A percentile compares a stretch with the other conserved stretches of the same genome.
Conservation (phyloP, 805 yeast genomes). For the Naumovozyma baii region DNA sequence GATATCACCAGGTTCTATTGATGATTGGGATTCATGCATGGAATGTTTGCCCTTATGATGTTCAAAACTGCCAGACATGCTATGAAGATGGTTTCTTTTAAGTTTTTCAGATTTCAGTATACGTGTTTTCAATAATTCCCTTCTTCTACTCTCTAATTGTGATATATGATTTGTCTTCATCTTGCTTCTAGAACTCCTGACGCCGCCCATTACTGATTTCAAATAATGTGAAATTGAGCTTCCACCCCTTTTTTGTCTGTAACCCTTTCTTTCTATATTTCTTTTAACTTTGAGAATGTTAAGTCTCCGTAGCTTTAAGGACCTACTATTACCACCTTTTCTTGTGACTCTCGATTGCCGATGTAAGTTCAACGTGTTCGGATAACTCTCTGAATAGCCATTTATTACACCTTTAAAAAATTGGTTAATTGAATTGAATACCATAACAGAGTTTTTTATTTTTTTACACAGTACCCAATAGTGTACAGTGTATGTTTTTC, state of each 20-base stretch:
- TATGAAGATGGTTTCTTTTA: not conserved
- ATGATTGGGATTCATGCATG: not conserved
- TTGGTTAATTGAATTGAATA: not conserved
- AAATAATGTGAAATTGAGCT: not conserved
- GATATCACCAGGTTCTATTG: not conserved
- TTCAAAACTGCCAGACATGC: no score
- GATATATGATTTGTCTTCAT: not conserved
- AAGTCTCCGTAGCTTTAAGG: no score
- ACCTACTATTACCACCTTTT: no score
- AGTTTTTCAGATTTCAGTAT: not conserved
- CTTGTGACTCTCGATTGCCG: not conserved
- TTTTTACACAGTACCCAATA: no score
- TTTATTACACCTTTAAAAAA: not conserved
- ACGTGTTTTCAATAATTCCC: not conserved
- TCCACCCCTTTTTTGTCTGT: not conserved
- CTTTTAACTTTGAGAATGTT: no score
- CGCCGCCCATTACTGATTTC: not conserved
- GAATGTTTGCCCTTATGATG: no score
- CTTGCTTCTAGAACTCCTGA: not conserved
- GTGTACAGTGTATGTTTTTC: no score
- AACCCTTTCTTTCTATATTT: not conserved
- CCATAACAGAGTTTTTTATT: no score
- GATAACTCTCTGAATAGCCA: not conserved
- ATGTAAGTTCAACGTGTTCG: no score
- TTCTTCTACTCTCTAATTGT: not conserved